These are phyloP conservation scores for Westerdykella sp. DNA, from an alignment of 2,329 filamentous ascomycete species.

Conservation along the genomic window DNA sequence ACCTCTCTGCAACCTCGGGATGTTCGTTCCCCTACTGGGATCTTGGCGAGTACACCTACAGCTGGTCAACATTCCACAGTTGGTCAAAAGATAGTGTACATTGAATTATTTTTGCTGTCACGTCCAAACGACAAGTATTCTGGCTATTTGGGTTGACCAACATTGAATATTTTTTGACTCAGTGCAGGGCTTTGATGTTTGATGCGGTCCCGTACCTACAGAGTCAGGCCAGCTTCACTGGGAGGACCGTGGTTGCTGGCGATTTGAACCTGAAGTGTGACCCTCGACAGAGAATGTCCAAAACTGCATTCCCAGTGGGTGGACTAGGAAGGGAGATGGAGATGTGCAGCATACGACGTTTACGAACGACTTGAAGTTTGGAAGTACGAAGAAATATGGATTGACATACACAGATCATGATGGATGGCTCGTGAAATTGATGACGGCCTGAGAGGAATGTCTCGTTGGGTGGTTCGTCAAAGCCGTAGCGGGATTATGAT, in stretches of 20 bases:
- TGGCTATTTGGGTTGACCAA: no score
- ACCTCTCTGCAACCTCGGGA: no score
- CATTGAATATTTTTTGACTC: no score
- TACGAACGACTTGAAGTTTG: constrained; percentile 4
- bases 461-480: neutral
- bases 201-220: constrained; percentile 5
- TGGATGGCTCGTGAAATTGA: constrained; percentile 3
- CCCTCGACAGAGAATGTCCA: constrained; percentile 3
- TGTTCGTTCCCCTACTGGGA: no score
- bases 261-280: constrained; percentile 8
- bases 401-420: constrained; percentile 6
- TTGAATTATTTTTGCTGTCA: no score
- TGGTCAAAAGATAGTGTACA: no score
- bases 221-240: neutral
- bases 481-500: no score
- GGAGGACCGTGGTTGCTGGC: constrained; percentile 4
- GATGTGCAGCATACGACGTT: constrained; percentile 5
- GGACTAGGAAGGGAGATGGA: constrained; percentile 5
- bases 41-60: no score
- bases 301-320: constrained; percentile 3
- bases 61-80: no score
- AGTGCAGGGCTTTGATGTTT: constrained; percentile 5
- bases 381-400: constrained; percentile 2
- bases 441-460: neutral
- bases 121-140: no score